Evolutionary conservation across 192 early-diverging fungal species (phyloP), one percentile per base, ranked within the genome.

Genomic region (Rhizoclosmatium globosum): DNA sequence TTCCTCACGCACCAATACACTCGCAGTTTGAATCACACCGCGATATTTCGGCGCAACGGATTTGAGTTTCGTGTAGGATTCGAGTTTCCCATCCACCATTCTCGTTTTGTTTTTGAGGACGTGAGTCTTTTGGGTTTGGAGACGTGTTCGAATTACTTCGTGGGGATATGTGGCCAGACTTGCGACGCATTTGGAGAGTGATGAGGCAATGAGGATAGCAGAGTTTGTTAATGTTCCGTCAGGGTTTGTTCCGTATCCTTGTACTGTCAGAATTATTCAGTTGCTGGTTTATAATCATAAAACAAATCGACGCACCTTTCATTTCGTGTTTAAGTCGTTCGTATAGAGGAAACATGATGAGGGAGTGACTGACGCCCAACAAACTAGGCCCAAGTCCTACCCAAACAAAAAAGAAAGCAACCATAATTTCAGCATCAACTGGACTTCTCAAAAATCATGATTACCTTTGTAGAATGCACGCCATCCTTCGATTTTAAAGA

Each of bases 281-380:
- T n/a, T n/a, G n/a, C n/a, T n/a, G n/a, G n/a, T n/a, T n/a, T n/a
- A n/a, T n/a, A n/a, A n/a, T n/a, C n/a, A n/a, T n/a, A n/a, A n/a
- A n/a, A n/a, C n/a, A n/a, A n/a, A n/a, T n/a, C n/a, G 47, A 21
- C 75, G 21, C 61, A 82, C 81, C 46, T 77, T 47, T 39, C 44
- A 85, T 50, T 2, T 75, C 56, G 1, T 83, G 44, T 83, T 97
- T 97, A 47, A 99, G 82, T 69, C 91, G 87, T 85, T 99, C 97
- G 84, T 99, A 99, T 47, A 99, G 85, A 45, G 97, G 97, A 78
- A 99, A 99, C 84, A 97, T 95, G 42, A 99, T 88, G 3, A 94
- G 94, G 1, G 96, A 95, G 82, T 99, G 97, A 44, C 89, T 92
- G 45, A 97, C 93, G 47, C 97, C 97, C 82, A 98, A 86, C 70